These are phyloP conservation scores for Mycena belliarum DNA, from an alignment of 768 basidiomycete species.

Conservation along the genomic window DNA sequence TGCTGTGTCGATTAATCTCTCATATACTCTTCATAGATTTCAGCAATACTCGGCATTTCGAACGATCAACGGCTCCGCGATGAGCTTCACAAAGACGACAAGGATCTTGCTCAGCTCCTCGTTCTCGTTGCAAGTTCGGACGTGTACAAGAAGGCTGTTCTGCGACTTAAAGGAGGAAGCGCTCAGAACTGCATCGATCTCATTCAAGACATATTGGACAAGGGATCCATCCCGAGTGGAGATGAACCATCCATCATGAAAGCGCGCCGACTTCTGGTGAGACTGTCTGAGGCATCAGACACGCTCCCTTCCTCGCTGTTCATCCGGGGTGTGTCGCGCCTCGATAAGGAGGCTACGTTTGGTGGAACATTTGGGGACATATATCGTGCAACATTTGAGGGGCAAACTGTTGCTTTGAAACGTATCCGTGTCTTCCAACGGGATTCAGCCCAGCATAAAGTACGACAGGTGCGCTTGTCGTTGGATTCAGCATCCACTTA, in stretches of 20 bases:
- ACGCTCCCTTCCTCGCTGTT: slow-evolving; percentile 27
- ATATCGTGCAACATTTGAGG: slow-evolving; percentile 24
- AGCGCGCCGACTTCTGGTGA: slow-evolving; percentile 27
- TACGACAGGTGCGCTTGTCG: slow-evolving; percentile 16
- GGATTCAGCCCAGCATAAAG: slow-evolving; percentile 18
- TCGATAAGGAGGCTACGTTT: slow-evolving; percentile 25
- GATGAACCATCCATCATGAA: slow-evolving; percentile 19
- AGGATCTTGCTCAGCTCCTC: slow-evolving; percentile 15
- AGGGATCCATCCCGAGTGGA: slow-evolving; percentile 9
- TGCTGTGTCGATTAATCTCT: too few species aligned
- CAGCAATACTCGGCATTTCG: slow-evolving; percentile 13
- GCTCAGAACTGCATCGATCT: slow-evolving; percentile 24
- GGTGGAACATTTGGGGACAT: slow-evolving; percentile 34
- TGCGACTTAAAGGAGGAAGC: slow-evolving; percentile 20
- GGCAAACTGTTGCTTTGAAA: slow-evolving; percentile 29
- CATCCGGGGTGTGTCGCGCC: slow-evolving; percentile 24
- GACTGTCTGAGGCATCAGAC: slow-evolving; percentile 25
- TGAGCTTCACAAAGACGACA: slow-evolving; percentile 24
- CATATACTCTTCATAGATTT: slow-evolving; percentile 9
- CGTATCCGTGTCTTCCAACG: slow-evolving; percentile 28
- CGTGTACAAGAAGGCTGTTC: slow-evolving; percentile 12
- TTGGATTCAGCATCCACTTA: not conserved
- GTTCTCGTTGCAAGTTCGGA: slow-evolving; percentile 4
- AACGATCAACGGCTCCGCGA: slow-evolving; percentile 18
- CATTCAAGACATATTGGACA: slow-evolving; percentile 25